These are phyloP conservation scores for Lecanoromycetidae sp. DNA, from an alignment of 2,329 filamentous ascomycete species.

Conservation along the genomic window DNA sequence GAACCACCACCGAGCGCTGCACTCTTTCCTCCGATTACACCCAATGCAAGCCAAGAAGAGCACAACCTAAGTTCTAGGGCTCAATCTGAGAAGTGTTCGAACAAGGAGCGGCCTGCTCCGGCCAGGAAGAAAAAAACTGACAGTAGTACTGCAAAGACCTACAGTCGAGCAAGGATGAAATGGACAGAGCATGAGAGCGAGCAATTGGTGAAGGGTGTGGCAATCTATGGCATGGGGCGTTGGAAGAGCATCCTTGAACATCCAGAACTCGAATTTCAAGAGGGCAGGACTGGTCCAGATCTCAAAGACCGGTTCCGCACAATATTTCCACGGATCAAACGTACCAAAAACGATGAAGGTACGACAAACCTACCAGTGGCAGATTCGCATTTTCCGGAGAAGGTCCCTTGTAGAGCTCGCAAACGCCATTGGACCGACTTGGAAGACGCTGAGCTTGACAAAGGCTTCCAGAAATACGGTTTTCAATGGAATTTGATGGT, in stretches of 20 bases:
- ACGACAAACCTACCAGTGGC: conserved; percentile 34
- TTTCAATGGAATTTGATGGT: conserved; percentile 49
- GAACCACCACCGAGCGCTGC: conserved; percentile 51
- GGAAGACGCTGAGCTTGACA: conserved; percentile 47
- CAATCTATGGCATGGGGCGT: conserved; percentile 49
- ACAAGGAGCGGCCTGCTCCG: background rate
- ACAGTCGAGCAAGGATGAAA: conserved; percentile 36
- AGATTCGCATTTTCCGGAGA: conserved; percentile 35
- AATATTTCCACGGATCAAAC: background rate
- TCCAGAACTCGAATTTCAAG: conserved; percentile 43
- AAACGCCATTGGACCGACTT: conserved; percentile 43
- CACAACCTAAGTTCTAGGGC: background rate
- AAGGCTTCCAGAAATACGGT: conserved; percentile 47
- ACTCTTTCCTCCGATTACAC: conserved; percentile 49
- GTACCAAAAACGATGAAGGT: conserved; percentile 1
- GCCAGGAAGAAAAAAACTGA: conserved; percentile 7
- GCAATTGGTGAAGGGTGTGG: conserved; percentile 45
- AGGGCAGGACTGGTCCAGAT: conserved; percentile 46
- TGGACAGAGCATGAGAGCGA: conserved; percentile 53
- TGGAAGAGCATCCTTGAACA: conserved; percentile 52
- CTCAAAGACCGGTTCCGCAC: conserved; percentile 53
- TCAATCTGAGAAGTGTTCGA: background rate
- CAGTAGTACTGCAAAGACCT: conserved; percentile 23
- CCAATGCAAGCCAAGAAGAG: conserved; percentile 25
- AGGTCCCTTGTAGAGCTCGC: conserved; percentile 38